Base-by-base conservation (phyloP, 108 stramenopile species). In the Skeletonema potamos region DNA sequence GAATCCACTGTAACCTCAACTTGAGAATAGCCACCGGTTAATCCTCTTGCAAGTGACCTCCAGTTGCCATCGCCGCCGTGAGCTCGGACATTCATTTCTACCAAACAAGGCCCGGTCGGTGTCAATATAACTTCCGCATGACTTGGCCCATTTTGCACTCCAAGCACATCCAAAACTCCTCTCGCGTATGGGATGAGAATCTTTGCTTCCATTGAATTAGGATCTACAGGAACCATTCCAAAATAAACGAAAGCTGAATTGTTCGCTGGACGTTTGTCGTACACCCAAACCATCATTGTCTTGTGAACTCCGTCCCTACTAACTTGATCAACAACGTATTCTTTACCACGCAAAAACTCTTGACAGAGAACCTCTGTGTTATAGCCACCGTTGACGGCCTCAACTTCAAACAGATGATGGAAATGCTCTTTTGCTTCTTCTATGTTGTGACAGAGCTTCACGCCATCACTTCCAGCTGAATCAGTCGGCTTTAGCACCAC, bases 1-100 rank as follows among this genome's bases (percentile, higher is more conserved):
- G 87, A 68, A 76, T 95, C 93, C 15, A 92, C 87, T 32, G 94
- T 91, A 10, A 86, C 93, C 55, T 89, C 90, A 10, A 96, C 90
- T 79, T 98, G 95, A 27, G 86, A 89, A 59, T 92, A 92, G 26
- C 95, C 95, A 22, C 90, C 91, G 39, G 76, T 86, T n/a, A 90
- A 55, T 18, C 85, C 86, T 20, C 69, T 73, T 20, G 89, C 89
- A 17, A 98, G 74, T 1, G 87, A 83, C 12, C 86, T 65, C 91
- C 94, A 98, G 33, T 94, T 96, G 10, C 96, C 96, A 65, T 97
- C 96, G 22, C 96, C 97, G 17, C 97, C 97, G 62, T 98, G 98
- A 22, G 88, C 87, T 9, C 96, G 85, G 24, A 85, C 73, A 27
- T 77, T 83, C 78, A 87, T 83, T 68, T 97, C 97, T 6, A 97